A percentile compares a stretch with the other conserved stretches of the same genome.
phyloP scores from a whole-genome alignment of 768 basidiomycete genomes.

The Strobilomyces dryophilus region DNA sequence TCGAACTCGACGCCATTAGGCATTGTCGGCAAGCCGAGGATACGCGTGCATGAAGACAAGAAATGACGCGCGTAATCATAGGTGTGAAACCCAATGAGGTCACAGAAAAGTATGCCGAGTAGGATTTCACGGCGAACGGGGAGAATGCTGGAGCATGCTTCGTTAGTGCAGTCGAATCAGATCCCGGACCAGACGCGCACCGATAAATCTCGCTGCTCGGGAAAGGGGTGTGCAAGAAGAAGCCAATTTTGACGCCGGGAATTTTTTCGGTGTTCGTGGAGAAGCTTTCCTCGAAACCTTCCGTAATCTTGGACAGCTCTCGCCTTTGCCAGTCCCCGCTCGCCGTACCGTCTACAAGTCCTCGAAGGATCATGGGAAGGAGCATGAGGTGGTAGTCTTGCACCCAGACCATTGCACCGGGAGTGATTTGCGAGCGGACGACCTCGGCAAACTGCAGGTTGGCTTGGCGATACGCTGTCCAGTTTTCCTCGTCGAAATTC shows the following conservation, averaged over 20 bases:
- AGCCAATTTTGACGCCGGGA: constrained; percentile 88
- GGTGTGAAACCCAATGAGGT: constrained; percentile 98
- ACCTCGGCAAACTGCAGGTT: constrained; percentile 93
- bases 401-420: constrained; percentile 97
- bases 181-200: constrained; percentile 41
- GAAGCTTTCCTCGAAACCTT: constrained; percentile 56
- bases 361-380: constrained; percentile 91
- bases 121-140: constrained; percentile 97
- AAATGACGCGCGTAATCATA: constrained; percentile 99
- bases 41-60: constrained; percentile 95
- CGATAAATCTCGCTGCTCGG: constrained; percentile 97
- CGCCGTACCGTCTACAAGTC: constrained; percentile 71
- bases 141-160: constrained; percentile 62
- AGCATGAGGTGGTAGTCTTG: constrained; percentile 99
- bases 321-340: constrained; percentile 52
- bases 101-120: constrained; percentile 93
- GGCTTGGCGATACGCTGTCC: constrained; percentile 96
- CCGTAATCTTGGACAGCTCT: constrained; percentile 66
- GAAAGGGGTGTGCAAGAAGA: constrained; percentile 98
- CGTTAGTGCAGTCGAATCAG: constrained; percentile 5
- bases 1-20: constrained; percentile 97
- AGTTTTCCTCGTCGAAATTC: constrained; percentile 99
- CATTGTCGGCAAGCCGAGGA: constrained; percentile 92
- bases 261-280: constrained; percentile 37
- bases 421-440: constrained; percentile 70